Evolutionary conservation across 805 yeast genomes (phyloP).

Genomic region (Candida ficus): DNA sequence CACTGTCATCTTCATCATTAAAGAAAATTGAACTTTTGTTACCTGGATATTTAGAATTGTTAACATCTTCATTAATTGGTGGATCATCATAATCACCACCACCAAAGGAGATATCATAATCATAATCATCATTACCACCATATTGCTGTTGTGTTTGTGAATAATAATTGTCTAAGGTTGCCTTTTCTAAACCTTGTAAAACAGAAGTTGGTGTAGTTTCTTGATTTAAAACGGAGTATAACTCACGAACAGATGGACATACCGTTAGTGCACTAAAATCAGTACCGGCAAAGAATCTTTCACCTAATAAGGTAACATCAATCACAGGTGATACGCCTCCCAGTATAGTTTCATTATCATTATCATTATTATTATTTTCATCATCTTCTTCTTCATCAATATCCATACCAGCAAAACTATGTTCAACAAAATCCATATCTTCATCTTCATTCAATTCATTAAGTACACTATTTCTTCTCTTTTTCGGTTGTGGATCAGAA

Average conservation of each 20-base stretch:
- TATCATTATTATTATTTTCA: not conserved
- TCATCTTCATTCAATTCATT: slow-evolving; percentile 10
- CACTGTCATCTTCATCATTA: slow-evolving; percentile 20
- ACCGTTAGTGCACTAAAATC: slow-evolving; percentile 3
- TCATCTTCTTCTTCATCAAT: slow-evolving; percentile 14
- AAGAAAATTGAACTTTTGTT: slow-evolving; percentile 25
- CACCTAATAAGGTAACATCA: slow-evolving; percentile 11
- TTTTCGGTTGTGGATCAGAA: slow-evolving; percentile 5
- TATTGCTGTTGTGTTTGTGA: slow-evolving; percentile 4
- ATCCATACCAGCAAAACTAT: slow-evolving; percentile 18
- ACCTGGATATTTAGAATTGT: slow-evolving; percentile 20
- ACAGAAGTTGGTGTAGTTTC: slow-evolving; percentile 13
- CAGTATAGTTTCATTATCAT: not conserved
- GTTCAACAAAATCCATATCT: slow-evolving; percentile 9
- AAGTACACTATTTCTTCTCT: slow-evolving; percentile 7
- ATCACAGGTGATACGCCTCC: slow-evolving; percentile 2
- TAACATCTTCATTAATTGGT: slow-evolving; percentile 6
- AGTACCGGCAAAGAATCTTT: slow-evolving; percentile 9
- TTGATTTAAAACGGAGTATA: slow-evolving; percentile 19
- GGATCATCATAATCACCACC: slow-evolving; percentile 4
- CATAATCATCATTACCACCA: slow-evolving; percentile 9
- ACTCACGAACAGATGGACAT: slow-evolving; percentile 17
- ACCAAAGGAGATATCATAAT: slow-evolving; percentile 14
- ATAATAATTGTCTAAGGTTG: slow-evolving; percentile 7
- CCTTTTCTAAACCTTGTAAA: slow-evolving; percentile 10